Evolutionary conservation across 177 flowering plant genomes (phyloP).

Genomic region (Vitis hybrid): DNA sequence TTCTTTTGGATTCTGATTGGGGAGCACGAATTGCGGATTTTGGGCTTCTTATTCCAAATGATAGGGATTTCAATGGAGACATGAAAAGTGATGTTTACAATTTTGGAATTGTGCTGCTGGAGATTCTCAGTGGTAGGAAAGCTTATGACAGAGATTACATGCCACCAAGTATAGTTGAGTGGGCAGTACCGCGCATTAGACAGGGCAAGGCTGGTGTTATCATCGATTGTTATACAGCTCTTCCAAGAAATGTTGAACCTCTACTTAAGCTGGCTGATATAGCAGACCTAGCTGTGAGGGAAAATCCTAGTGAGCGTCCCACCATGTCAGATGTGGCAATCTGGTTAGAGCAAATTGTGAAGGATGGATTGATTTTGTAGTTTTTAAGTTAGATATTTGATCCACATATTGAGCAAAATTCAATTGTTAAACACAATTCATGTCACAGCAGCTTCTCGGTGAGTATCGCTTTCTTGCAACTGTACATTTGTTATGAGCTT

Average conservation of each 20-base stretch:
- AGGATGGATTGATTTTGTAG: constrained; percentile 53
- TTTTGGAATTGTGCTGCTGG: constrained; percentile 80
- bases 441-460: background rate
- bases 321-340: constrained; percentile 51
- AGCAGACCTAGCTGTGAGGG: constrained; percentile 67
- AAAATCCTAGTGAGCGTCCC: constrained; percentile 60
- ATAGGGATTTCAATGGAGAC: constrained; percentile 40
- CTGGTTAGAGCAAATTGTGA: constrained; percentile 63
- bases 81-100: constrained; percentile 57
- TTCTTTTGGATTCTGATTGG: constrained; percentile 79
- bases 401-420: background rate
- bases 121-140: constrained; percentile 83
- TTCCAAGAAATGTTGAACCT: constrained; percentile 84
- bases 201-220: constrained; percentile 71
- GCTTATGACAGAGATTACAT: constrained; percentile 54
- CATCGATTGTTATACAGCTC: constrained; percentile 56
- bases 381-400: background rate
- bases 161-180: constrained; percentile 62
- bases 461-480: constrained; percentile 20
- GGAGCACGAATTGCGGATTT: constrained; percentile 71
- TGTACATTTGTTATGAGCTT: constrained; percentile 39
- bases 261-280: constrained; percentile 76
- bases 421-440: background rate
- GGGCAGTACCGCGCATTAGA: constrained; percentile 70
- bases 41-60: constrained; percentile 48